Base-by-base conservation (phyloP, 805 yeast species). In the Ogataea allantospora region DNA sequence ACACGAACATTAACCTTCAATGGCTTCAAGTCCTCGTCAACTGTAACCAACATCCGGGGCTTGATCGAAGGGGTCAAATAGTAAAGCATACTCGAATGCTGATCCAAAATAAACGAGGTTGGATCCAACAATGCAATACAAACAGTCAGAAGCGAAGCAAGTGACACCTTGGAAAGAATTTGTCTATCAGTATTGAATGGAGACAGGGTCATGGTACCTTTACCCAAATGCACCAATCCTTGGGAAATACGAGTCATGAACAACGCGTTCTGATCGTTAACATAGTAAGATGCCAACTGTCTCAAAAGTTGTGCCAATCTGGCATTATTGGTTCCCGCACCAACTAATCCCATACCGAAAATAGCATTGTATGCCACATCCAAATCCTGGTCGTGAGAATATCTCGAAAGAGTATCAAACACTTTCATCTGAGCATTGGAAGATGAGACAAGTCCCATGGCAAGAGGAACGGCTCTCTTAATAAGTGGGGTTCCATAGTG, bases 321-420 rank as follows among this genome's bases (percentile, higher is more conserved):
- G 6, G 99, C 99, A 60, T 93, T 93, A 66, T 93, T 91, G 19
- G 99, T 93, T 66, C 99, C 99, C 14, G 98, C 93, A 60, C 99
- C 99, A 52, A 91, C 95, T 46, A 93, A 68, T 38, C 99, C 99
- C 98, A 93, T 89, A 29, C 96, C 81, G 55, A 87, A 91, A 47
- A 93, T 88, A 14, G 99, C 88, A 59, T 89, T 93, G 60, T 83
- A 82, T 6, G 98, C 96, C 38, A 93, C 96, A 57, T 87, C 95
- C 51, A 86, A 67, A 62, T 93, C 97, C 40, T 87, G 81, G 57
- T 93, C 99, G 65, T 93, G 99, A 7, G 98, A 88, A 66, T 87
- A 88, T 60, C 99, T 78, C 4, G 98, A 89, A 48, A 93, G 72
- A 0, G 98, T 89, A 62, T 93, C 99, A 58, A 88, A 93, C 11